These are phyloP conservation scores for Xylaria sp. DNA, from an alignment of 495 filamentous ascomycete species.

Conservation along the genomic window DNA sequence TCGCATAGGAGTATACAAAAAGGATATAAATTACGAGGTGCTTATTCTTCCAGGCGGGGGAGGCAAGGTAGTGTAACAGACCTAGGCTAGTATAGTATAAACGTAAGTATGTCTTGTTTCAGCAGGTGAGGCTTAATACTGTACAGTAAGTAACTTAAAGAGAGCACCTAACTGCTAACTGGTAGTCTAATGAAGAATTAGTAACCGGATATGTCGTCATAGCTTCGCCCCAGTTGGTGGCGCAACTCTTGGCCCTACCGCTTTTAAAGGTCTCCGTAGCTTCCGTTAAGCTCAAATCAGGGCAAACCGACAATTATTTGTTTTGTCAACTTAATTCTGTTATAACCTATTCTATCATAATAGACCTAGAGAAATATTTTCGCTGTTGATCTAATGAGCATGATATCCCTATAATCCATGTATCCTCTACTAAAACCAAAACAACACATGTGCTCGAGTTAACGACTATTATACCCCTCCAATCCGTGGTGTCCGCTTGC, in stretches of 20 bases:
- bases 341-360: background rate
- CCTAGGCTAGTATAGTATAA: too few species aligned
- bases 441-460: background rate
- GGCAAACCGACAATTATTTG: background rate
- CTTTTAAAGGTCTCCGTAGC: background rate
- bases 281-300: background rate
- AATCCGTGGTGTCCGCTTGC: background rate
- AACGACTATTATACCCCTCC: background rate
- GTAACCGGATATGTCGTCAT: slow-evolving; percentile 24
- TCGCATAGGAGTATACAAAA: background rate
- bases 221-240: slow-evolving; percentile 5
- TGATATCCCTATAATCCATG: background rate
- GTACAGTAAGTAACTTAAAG: background rate
- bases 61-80: background rate
- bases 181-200: background rate
- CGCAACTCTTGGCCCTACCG: background rate
- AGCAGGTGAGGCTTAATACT: background rate
- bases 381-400: background rate
- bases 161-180: too few species aligned
- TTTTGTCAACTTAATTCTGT: background rate
- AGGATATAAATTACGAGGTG: background rate
- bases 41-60: background rate
- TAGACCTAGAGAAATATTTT: background rate
- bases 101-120: background rate
- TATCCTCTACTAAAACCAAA: background rate